Evolutionary conservation across 805 yeast genomes (phyloP), one percentile per base, ranked within the genome.

Genomic region (Candida ulmi): DNA sequence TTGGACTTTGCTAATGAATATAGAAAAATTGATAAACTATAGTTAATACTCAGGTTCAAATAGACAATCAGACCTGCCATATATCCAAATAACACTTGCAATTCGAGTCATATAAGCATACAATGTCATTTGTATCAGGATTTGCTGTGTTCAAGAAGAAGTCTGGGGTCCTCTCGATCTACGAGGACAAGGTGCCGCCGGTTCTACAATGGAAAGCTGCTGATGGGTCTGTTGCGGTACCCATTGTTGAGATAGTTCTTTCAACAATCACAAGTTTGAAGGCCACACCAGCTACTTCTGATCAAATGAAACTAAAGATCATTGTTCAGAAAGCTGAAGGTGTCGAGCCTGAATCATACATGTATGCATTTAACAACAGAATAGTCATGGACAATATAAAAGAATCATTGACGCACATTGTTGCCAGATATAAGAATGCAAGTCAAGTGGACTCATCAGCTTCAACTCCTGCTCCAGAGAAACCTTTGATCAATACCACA

Each of bases 381-480:
- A 76, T 77, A 16, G 82, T 84, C 8, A 83, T 88, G 87, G 87
- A 83, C 46, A 74, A 72, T 44, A 78, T 81, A 43, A 86, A 83
- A 53, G 76, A 72, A 27, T 69, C 83, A 0, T 61, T 84, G 11
- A 88, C 83, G 49, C 79, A 80, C 37, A 78, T 79, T 27, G 77
- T 82, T 12, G 80, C 88, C 0, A 65, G 91, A 46, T 77, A 73
- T 54, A 76, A 76, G 50, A 46, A 61, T 2, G 59, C 61, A 2
- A 19, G 40, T n/a, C 54, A 57, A 29, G 55, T 54, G 2, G 37
- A 43, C 26, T 43, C 54, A 3, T 51, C 46, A 11, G 44, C 41
- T 13, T 41, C 41, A 8, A 45, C 50, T 8, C 44, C 53, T 17
- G 51, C 50, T n/a, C 30, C 44, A 12, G 50, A 44, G 13, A 45